Evolutionary conservation across 2,329 filamentous ascomycete species (phyloP), one percentile per base, ranked within the genome.

Genomic region (Arthrobotrys musiformis): DNA sequence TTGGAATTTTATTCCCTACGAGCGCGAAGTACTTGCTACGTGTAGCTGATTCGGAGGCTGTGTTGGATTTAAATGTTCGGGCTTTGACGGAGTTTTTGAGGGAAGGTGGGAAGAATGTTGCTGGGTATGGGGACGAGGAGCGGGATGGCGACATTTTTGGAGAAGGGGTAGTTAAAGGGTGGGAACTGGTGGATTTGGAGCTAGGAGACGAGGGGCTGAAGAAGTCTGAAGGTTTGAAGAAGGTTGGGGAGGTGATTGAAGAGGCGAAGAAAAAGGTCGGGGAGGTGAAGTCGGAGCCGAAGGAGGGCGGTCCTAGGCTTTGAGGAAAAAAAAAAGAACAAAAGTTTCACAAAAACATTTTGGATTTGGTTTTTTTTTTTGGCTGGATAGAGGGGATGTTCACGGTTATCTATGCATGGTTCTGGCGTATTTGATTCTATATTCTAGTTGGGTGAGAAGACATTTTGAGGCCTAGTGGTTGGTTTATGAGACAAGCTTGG

Each of bases 1-100:
- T 95, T 80, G 93, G 92, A 37, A 85, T 95, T 24, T 84, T 97
- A 22, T 96, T 96, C 81, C 92, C 92, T 0, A 91, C 90, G 87
- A 80, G 90, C 54, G 89, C 88, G 7, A 87, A 86, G 80, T 86
- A 85, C 79, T 86, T 90, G 7, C 88, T 90, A 79, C 85, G 86
- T 1, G 86, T 87, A 0, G 86, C 87, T 54, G 85, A 88, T 62
- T 89, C 89, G 0, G 88, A 89, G 81, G 85, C 88, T 11, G 86
- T 87, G 0, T 82, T 91, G 60, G 85, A 88, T 19, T 84, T 90
- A 1, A 91, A 91, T 79, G 83, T 88, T 2, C 85, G 89, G 1
- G 89, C 89, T 1, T 83, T 87, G 24, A 83, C 90, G 58, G 89
- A 90, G 46, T 63, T 80, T 37, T 72, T 74, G 35, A 62, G 62